Percentiles rank a stretch among this genome's conserved stretches.
These are phyloP conservation scores for Puccinia horiana DNA, from an alignment of 1,284 basidiomycete species.

Conservation along the genomic window DNA sequence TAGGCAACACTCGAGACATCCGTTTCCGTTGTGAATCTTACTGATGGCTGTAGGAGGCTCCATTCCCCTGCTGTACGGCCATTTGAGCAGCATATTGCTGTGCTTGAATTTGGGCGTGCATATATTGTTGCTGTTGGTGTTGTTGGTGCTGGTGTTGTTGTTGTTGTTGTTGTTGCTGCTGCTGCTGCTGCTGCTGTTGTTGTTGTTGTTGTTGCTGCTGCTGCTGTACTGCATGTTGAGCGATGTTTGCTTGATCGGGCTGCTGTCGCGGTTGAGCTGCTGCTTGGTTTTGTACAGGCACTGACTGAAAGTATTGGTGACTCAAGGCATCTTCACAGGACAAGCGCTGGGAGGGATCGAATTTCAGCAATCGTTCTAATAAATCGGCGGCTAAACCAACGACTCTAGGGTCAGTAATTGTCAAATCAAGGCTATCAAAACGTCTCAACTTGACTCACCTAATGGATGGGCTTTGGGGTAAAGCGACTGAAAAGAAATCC, in stretches of 20 bases:
- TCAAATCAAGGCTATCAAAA: neutral
- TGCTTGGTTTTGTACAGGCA: slow-evolving; percentile 16
- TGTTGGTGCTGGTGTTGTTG: slow-evolving; percentile 46
- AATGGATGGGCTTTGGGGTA: slow-evolving; percentile 88
- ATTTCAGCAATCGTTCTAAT: slow-evolving; percentile 90
- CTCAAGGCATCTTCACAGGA: slow-evolving; percentile 87
- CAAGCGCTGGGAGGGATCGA: slow-evolving; percentile 89
- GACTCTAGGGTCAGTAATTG: neutral
- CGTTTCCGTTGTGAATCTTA: neutral
- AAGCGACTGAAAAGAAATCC: slow-evolving; percentile 83
- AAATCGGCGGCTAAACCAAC: slow-evolving; percentile 74
- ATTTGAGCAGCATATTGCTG: slow-evolving; percentile 50
- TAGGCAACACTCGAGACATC: neutral
- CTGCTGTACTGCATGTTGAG: slow-evolving; percentile 39
- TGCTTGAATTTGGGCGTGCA: slow-evolving; percentile 47
- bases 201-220: slow-evolving; percentile 45
- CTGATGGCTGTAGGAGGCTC: slow-evolving; percentile 44
- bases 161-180: slow-evolving; percentile 35
- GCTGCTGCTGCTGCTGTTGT: slow-evolving; percentile 39
- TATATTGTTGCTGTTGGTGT: slow-evolving; percentile 43
- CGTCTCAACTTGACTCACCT: slow-evolving; percentile 46
- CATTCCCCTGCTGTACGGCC: slow-evolving; percentile 44
- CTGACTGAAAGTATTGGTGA: slow-evolving; percentile 81
- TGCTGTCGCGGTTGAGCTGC: slow-evolving; percentile 27
- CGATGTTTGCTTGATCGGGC: slow-evolving; percentile 28